Base-by-base conservation (phyloP, 2,329 filamentous ascomycete genomes). In the Penicillium sclerotigenum region DNA sequence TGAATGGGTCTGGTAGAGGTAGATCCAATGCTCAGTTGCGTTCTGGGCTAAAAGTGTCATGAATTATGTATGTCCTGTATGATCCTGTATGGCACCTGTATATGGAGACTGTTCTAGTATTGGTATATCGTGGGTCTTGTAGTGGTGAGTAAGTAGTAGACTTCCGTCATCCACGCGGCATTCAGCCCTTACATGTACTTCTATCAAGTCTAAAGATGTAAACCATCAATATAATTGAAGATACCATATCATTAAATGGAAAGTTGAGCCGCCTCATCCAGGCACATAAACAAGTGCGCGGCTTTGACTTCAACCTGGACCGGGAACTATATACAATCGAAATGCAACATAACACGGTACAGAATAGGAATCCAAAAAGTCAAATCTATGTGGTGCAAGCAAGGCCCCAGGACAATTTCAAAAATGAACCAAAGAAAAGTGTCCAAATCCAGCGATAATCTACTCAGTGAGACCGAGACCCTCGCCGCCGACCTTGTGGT, bases 401-500 rank as follows among this genome's bases (percentile, higher is more conserved):
- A 24, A 54, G 45, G 47, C 43, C 22, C 33, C 49, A 48, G 42
- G 33, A 18, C 24, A 26, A 34, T 29, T 47, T 41, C 38, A 41
- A 33, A 48, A 33, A 48, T 18, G 28, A 47, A 22, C 1, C 34
- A 34, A 36, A 46, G 5, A 33, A 26, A 40, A 40, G 8, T 18
- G 14, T 38, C 40, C 20, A 24, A 33, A 6, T 22, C 34, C 20
- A 26, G n/a, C 13, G 7, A 9, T 20, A 20, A 11, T 52, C 53
- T 60, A 65, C 54, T 60, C 52, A 26, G 54, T 58, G 22, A 75
- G 52, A 6, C 77, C 77, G n/a, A 79, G 62, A 10, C 75, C 76
- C 47, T 73, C 66, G 22, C 66, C 65, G 26, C 73, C 75, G 51
- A 68, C 65, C 52, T 71, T 68, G 62, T 78, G 73, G 61, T 78